phyloP scores from a whole-genome alignment of 2,329 filamentous ascomycete species.

The Pseudogymnoascus sp. region DNA sequence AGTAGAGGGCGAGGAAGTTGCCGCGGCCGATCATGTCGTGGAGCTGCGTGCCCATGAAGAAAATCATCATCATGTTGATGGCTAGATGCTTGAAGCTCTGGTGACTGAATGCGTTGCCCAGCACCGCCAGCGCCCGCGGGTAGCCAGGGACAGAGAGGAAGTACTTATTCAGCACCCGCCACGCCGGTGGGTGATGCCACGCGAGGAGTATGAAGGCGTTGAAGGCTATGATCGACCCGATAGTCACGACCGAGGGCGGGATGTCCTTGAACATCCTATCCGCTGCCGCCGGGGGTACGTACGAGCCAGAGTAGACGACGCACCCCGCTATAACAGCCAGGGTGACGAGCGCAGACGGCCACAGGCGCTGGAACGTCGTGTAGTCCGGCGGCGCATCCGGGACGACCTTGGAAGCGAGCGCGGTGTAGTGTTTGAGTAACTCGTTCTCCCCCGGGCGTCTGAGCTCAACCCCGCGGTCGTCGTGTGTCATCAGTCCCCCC shows the following conservation, averaged over 20 bases:
- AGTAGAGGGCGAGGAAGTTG: conserved; percentile 61
- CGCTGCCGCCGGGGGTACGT: conserved; percentile 42
- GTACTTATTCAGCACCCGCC: conserved; percentile 60
- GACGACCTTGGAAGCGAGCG: conserved; percentile 40
- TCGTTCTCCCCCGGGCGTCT: conserved; percentile 23
- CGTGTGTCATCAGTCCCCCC: conserved; percentile 20
- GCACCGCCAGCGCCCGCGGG: conserved; percentile 52
- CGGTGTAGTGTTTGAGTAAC: conserved; percentile 27
- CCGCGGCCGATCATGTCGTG: conserved; percentile 66
- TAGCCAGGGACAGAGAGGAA: conserved; percentile 59
- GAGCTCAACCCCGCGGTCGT: conserved; percentile 20
- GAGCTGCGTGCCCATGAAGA: conserved; percentile 57
- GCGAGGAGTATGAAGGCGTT: conserved; percentile 51
- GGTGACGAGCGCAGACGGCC: conserved; percentile 46
- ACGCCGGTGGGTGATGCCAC: conserved; percentile 60
- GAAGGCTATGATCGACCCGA: conserved; percentile 51
- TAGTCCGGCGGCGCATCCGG: conserved; percentile 47
- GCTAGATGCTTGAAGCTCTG: conserved; percentile 52
- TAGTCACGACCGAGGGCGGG: conserved; percentile 56
- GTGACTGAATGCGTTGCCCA: conserved; percentile 66
- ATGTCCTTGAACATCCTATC: conserved; percentile 53
- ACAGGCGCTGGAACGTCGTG: conserved; percentile 45
- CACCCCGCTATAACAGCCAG: conserved; percentile 38
- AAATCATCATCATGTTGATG: conserved; percentile 59
- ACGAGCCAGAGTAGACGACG: conserved; percentile 40